A percentile compares a stretch with the other conserved stretches of the same genome.
Evolutionary conservation across 2,329 filamentous ascomycete species (phyloP).

Genomic region (Fusarium torulosum): DNA sequence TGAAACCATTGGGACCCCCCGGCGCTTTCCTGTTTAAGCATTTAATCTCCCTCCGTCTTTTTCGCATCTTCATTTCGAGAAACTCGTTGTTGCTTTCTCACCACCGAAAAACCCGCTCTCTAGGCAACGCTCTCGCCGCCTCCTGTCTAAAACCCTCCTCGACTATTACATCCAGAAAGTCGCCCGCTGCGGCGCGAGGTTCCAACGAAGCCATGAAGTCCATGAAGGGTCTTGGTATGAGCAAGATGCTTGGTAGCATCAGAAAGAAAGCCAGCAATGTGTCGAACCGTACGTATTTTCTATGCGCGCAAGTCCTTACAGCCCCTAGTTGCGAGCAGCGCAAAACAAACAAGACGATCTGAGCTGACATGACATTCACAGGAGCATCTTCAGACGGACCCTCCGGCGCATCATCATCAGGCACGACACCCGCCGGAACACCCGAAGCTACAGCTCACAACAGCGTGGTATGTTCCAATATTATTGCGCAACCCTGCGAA

Average conservation of each 20-base stretch:
- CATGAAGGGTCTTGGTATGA: constrained; percentile 68
- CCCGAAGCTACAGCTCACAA: constrained; percentile 75
- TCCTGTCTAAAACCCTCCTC: constrained; percentile 15
- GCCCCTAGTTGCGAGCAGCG: background rate
- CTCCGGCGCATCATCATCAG: constrained; percentile 49
- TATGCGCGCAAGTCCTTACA: constrained; percentile 11
- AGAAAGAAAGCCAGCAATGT: constrained; percentile 59
- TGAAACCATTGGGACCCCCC: constrained; percentile 25
- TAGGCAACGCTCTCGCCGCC: constrained; percentile 5
- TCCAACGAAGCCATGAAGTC: constrained; percentile 54
- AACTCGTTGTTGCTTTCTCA: constrained; percentile 2
- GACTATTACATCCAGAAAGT: constrained; percentile 8
- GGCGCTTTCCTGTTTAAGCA: constrained; percentile 29
- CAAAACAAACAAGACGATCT: constrained; percentile 19
- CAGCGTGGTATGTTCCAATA: constrained; percentile 70
- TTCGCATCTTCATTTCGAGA: constrained; percentile 8
- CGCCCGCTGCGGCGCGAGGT: constrained; percentile 43
- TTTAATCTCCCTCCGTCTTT: constrained; percentile 32
- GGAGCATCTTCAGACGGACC: constrained; percentile 35
- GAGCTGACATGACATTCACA: constrained; percentile 11
- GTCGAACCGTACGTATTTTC: constrained; percentile 41
- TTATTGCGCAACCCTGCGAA: constrained; percentile 16
- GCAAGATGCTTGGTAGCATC: constrained; percentile 68
- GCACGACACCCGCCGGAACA: constrained; percentile 62
- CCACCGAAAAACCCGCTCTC: background rate